A percentile compares a stretch with the other conserved stretches of the same genome.
These are phyloP conservation scores for Murraya koenigii DNA, from an alignment of 345 rosid species.

Conservation along the genomic window DNA sequence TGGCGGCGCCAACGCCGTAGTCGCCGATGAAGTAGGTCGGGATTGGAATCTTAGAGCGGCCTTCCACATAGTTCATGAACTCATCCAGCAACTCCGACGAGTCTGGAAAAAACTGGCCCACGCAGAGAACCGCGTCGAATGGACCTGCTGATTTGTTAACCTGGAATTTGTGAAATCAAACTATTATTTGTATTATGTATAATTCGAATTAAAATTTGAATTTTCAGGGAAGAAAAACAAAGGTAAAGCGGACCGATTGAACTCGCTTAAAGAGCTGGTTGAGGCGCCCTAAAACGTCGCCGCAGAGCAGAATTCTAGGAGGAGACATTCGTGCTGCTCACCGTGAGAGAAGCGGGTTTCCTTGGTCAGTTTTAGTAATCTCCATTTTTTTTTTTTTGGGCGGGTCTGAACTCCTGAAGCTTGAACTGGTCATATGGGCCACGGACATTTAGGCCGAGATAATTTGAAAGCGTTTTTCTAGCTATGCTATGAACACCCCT, in stretches of 20 bases:
- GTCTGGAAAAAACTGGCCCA: slow-evolving; percentile 86
- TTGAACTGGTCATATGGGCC: not conserved
- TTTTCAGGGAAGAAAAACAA: not conserved
- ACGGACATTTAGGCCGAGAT: not conserved
- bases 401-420: not conserved
- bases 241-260: slow-evolving; percentile 45
- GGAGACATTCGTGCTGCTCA: slow-evolving; percentile 46
- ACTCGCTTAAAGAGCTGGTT: slow-evolving; percentile 85
- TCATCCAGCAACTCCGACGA: slow-evolving; percentile 55
- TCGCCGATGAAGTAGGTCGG: slow-evolving; percentile 88
- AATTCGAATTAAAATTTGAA: no score
- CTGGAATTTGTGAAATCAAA: slow-evolving; percentile 23
- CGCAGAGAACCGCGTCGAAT: slow-evolving; percentile 76
- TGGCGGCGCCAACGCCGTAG: slow-evolving; percentile 66
- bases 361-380: not conserved
- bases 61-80: slow-evolving; percentile 58
- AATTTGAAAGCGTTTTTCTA: not conserved
- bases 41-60: slow-evolving; percentile 62
- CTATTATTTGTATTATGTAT: no score
- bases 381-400: not conserved
- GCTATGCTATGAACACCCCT: no score
- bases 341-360: not conserved
- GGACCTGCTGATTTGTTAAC: slow-evolving; percentile 85
- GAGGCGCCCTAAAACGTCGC: slow-evolving; percentile 84
- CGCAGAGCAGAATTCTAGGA: slow-evolving; percentile 75